These are phyloP conservation scores for Meyerozyma smithsonii DNA, from an alignment of 1,139 yeast genomes.

Conservation along the genomic window DNA sequence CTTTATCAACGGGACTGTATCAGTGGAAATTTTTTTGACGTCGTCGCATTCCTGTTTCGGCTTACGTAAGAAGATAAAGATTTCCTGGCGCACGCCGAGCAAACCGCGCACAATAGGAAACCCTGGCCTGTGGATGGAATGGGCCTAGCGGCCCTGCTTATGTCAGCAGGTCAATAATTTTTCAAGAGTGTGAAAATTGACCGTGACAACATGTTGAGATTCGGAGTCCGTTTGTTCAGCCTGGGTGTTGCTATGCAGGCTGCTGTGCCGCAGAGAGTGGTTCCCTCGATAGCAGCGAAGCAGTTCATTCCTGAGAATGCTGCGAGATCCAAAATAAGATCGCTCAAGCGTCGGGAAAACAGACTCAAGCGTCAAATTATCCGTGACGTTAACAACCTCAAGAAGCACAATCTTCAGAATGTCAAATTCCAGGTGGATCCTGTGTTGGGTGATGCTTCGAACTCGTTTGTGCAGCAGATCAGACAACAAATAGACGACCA, in stretches of 20 bases:
- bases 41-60: conserved; percentile 1
- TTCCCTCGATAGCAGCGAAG: conserved; percentile 6
- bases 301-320: conserved; percentile 15
- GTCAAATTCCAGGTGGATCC: conserved; percentile 54
- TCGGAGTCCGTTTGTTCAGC: conserved; percentile 5
- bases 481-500: conserved; percentile 56
- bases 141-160: background rate
- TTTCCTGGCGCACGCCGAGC: background rate
- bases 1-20: conserved; percentile 6
- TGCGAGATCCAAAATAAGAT: conserved; percentile 29
- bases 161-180: conserved; percentile 1
- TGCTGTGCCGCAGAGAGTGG: conserved; percentile 1
- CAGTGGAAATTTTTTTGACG: conserved; percentile 4
- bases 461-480: conserved; percentile 68
- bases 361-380: conserved; percentile 41
- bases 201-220: conserved; percentile 5
- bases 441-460: conserved; percentile 65
- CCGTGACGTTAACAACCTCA: conserved; percentile 43
- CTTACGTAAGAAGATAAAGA: conserved; percentile 7
- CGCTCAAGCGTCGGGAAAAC: conserved; percentile 37
- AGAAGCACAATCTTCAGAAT: conserved; percentile 30
- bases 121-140: too few species aligned
- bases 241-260: background rate
- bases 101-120: too few species aligned
- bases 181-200: background rate